phyloP scores from a whole-genome alignment of 1,139 yeast species.

The Yamadazyma epiphylla region DNA sequence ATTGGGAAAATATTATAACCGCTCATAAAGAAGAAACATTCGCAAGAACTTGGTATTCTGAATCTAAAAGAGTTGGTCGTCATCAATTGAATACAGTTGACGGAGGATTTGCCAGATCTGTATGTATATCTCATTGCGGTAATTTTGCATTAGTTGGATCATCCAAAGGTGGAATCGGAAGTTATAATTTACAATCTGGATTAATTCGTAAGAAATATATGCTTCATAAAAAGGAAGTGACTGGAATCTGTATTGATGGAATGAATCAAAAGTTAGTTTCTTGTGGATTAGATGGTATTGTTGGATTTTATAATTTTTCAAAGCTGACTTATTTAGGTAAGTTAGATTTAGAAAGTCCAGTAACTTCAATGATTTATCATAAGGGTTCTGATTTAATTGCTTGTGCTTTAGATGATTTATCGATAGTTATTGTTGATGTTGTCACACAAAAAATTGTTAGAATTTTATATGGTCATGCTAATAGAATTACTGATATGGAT shows the following conservation, averaged over 20 bases:
- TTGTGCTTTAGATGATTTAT: constrained; percentile 79
- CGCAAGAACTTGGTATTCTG: constrained; percentile 94
- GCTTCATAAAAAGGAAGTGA: constrained; percentile 75
- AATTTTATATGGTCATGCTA: constrained; percentile 84
- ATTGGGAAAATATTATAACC: constrained; percentile 94
- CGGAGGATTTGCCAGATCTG: constrained; percentile 75
- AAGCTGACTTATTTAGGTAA: constrained; percentile 68
- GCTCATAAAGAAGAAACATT: constrained; percentile 80
- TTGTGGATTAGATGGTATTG: constrained; percentile 82
- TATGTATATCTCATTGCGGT: constrained; percentile 87
- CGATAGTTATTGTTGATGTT: constrained; percentile 79
- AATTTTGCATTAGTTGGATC: constrained; percentile 96
- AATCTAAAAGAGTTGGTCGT: constrained; percentile 75
- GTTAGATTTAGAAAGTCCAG: constrained; percentile 68
- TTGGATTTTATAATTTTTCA: constrained; percentile 84
- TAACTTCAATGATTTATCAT: constrained; percentile 74
- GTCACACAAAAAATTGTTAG: constrained; percentile 81
- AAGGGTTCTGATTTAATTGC: constrained; percentile 83
- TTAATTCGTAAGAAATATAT: constrained; percentile 60
- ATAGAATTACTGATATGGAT: constrained; percentile 83
- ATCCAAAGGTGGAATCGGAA: constrained; percentile 80
- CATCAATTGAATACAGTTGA: constrained; percentile 70
- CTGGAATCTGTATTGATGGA: constrained; percentile 87
- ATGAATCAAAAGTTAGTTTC: constrained; percentile 86
- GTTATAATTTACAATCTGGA: constrained; percentile 91